A percentile compares a stretch with the other conserved stretches of the same genome.
These are phyloP conservation scores for Cynanchum wilfordii DNA, from an alignment of 257 asterid species.

Conservation along the genomic window DNA sequence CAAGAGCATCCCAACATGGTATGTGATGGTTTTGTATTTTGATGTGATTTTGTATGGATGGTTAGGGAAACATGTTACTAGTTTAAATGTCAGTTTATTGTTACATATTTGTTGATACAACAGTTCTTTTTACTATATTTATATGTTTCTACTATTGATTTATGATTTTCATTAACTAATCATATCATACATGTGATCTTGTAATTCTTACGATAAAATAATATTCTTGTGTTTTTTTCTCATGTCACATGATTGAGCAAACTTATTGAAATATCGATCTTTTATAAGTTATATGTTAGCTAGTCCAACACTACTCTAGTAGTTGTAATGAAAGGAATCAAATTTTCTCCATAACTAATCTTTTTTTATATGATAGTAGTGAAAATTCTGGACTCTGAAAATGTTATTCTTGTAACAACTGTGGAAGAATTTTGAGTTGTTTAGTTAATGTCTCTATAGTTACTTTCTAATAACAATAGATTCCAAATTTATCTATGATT, in stretches of 20 bases:
- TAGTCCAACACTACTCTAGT: neutral
- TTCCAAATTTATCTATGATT: neutral
- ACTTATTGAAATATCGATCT: neutral
- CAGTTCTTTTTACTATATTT: neutral
- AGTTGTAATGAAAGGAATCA: neutral
- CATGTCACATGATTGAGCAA: neutral
- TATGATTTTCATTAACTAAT: neutral
- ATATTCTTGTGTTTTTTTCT: no score
- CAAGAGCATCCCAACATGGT: constrained; percentile 54
- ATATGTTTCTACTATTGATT: neutral
- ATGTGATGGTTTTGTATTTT: constrained; percentile 21
- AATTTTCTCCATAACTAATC: no score
- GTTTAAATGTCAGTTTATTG: constrained; percentile 1
- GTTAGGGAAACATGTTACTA: constrained; percentile 16
- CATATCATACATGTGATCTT: neutral
- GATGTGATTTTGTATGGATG: neutral
- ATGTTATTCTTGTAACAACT: neutral
- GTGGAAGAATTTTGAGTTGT: neutral
- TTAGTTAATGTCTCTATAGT: neutral
- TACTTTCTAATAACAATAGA: neutral
- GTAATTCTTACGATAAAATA: neutral
- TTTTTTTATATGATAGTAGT: no score
- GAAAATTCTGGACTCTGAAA: neutral
- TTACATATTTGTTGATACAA: neutral
- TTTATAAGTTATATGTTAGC: neutral